phyloP scores from a whole-genome alignment of 2,329 filamentous ascomycete species.

The Blastomyces parvus region DNA sequence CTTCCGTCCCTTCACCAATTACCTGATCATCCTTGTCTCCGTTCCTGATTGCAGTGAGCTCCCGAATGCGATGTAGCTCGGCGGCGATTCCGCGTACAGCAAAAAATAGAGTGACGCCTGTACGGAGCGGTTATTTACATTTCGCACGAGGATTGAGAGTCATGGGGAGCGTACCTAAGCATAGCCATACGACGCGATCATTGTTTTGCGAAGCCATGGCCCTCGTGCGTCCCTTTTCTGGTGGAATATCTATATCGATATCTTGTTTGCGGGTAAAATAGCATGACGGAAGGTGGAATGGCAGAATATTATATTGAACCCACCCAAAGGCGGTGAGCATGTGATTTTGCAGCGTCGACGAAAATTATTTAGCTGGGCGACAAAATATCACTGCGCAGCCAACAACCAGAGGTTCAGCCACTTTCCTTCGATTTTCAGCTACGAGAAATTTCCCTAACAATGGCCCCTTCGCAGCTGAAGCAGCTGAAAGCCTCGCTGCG shows the following conservation, averaged over 20 bases:
- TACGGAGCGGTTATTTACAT: constrained; percentile 8
- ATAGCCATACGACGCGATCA: constrained; percentile 33
- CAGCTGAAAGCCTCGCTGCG: constrained; percentile 83
- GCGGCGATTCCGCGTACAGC: constrained; percentile 49
- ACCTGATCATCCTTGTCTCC: constrained; percentile 58
- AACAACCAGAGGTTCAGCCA: constrained; percentile 11
- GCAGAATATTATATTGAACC: constrained; percentile 17
- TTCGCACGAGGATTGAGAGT: background rate
- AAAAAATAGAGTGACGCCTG: constrained; percentile 40
- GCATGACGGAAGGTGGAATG: constrained; percentile 17
- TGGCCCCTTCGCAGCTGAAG: constrained; percentile 96
- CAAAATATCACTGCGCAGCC: constrained; percentile 14
- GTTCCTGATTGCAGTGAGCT: constrained; percentile 52
- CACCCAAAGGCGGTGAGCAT: constrained; percentile 26
- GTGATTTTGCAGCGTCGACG: constrained; percentile 21
- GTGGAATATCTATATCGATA: background rate
- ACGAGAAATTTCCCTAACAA: constrained; percentile 33
- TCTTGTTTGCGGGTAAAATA: background rate
- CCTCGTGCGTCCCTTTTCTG: constrained; percentile 1
- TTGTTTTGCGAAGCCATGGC: constrained; percentile 29
- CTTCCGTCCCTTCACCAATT: constrained; percentile 66
- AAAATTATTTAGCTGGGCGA: constrained; percentile 20
- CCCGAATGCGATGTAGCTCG: constrained; percentile 33
- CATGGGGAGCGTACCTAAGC: constrained; percentile 24
- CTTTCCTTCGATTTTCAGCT: constrained; percentile 7